Conservation (phyloP, 441 rosid genomes). For the Capsella rubella region DNA sequence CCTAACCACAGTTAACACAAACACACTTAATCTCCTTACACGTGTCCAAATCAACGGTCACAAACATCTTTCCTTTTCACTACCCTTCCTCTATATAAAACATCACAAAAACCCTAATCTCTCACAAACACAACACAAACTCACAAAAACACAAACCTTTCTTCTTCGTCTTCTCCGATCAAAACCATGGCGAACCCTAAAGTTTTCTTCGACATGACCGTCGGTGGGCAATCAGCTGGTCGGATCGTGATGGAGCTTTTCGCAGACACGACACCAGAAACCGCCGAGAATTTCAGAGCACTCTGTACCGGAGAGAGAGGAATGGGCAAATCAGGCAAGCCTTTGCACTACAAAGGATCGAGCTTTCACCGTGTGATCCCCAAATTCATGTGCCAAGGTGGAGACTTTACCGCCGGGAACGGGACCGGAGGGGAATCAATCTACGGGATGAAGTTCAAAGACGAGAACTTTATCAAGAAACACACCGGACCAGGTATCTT, state of each 20-base stretch:
- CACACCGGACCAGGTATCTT: conserved; percentile 81
- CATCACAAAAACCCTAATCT: conserved; percentile 42
- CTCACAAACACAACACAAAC: background rate
- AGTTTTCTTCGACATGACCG: conserved; percentile 78
- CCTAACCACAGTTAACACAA: conserved; percentile 34
- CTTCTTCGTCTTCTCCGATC: conserved; percentile 5
- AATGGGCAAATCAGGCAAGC: conserved; percentile 57
- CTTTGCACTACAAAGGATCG: conserved; percentile 82
- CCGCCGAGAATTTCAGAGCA: conserved; percentile 89
- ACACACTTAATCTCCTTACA: conserved; percentile 42
- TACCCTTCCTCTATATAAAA: conserved; percentile 7
- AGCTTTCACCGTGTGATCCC: conserved; percentile 82
- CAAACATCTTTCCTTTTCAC: background rate
- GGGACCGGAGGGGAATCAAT: conserved; percentile 92
- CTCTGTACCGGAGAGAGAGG: conserved; percentile 93
- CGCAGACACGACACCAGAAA: conserved; percentile 66
- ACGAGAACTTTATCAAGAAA: conserved; percentile 77
- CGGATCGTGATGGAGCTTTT: conserved; percentile 86
- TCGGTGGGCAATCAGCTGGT: conserved; percentile 67
- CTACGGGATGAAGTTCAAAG: conserved; percentile 77
- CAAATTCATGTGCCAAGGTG: conserved; percentile 78
- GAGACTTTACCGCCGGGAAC: conserved; percentile 81
- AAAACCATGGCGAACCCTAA: conserved; percentile 57
- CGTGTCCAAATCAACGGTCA: conserved; percentile 54
- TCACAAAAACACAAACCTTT: background rate